phyloP scores from a whole-genome alignment of 441 rosid species.

The Daphne laureola region DNA sequence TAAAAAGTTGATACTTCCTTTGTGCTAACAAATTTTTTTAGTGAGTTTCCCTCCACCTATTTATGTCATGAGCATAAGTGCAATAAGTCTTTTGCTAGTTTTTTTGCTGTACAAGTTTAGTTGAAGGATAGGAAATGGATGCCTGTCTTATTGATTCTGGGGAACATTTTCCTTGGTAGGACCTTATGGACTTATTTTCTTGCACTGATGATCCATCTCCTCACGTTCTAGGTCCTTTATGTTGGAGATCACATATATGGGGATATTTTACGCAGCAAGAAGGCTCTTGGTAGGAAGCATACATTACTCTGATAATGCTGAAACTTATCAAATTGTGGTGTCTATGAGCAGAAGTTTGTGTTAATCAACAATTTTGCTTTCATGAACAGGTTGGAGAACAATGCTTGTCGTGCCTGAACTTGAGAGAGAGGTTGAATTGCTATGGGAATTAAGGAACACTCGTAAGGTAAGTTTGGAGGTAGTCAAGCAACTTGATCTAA shows the following conservation, averaged over 20 bases:
- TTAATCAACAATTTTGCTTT: not conserved
- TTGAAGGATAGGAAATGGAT: not conserved
- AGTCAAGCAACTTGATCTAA: no score
- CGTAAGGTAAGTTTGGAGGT: constrained; percentile 51
- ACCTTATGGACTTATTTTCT: not conserved
- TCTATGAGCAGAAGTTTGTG: not conserved
- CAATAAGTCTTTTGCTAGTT: no score
- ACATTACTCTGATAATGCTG: constrained; percentile 4
- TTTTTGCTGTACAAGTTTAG: not conserved
- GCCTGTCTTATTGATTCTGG: not conserved
- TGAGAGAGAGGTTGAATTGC: constrained; percentile 87
- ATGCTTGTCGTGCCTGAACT: constrained; percentile 99
- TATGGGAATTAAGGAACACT: constrained; percentile 64
- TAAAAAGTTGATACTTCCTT: no score
- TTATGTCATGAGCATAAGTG: no score
- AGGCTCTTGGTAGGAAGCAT: constrained; percentile 70
- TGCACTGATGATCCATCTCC: no score
- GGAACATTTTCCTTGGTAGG: not conserved
- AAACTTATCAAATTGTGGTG: not conserved
- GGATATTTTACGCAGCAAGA: constrained; percentile 95
- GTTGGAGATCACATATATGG: constrained; percentile 99
- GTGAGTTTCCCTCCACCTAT: no score
- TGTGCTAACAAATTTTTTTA: no score
- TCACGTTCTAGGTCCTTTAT: constrained; percentile 61
- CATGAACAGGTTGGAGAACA: constrained; percentile 85